These are phyloP conservation scores for Metarhizium brunneum DNA, from an alignment of 2,329 filamentous ascomycete species.

Conservation along the genomic window DNA sequence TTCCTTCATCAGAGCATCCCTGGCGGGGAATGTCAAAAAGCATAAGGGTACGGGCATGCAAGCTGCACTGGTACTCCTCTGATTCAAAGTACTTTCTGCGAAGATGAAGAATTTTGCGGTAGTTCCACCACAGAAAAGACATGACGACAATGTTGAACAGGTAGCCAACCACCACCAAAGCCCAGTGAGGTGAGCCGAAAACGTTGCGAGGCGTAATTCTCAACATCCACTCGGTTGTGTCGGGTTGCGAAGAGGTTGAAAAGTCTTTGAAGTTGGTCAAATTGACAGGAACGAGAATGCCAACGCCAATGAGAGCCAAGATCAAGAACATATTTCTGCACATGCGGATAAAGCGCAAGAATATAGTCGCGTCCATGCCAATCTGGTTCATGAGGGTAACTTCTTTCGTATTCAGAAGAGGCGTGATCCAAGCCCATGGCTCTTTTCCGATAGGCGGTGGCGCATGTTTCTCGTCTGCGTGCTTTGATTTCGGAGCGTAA, in stretches of 20 bases:
- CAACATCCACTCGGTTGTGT: conserved; percentile 36
- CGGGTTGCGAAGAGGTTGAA: conserved; percentile 8
- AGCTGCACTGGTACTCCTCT: conserved; percentile 76
- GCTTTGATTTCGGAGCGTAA: conserved; percentile 88
- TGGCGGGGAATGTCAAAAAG: conserved; percentile 75
- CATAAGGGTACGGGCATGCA: conserved; percentile 68
- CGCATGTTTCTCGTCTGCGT: conserved; percentile 82
- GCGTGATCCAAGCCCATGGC: conserved; percentile 78
- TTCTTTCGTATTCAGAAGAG: conserved; percentile 71
- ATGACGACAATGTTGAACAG: conserved; percentile 66
- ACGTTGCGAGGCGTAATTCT: conserved; percentile 52
- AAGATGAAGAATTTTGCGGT: conserved; percentile 60
- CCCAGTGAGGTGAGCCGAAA: conserved; percentile 45
- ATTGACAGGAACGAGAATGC: conserved; percentile 76
- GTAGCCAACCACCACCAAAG: conserved; percentile 49
- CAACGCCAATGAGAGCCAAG: conserved; percentile 63
- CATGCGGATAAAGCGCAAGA: conserved; percentile 84
- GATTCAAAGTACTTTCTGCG: conserved; percentile 75
- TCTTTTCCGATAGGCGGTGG: conserved; percentile 80
- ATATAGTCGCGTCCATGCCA: conserved; percentile 84
- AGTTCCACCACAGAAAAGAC: conserved; percentile 85
- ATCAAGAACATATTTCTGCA: conserved; percentile 79
- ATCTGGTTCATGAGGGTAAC: conserved; percentile 68
- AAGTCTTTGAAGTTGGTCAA: conserved; percentile 32
- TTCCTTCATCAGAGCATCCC: conserved; percentile 75